Conservation (phyloP, 108 stramenopile species). For the Pseudonitzschia pungens region DNA sequence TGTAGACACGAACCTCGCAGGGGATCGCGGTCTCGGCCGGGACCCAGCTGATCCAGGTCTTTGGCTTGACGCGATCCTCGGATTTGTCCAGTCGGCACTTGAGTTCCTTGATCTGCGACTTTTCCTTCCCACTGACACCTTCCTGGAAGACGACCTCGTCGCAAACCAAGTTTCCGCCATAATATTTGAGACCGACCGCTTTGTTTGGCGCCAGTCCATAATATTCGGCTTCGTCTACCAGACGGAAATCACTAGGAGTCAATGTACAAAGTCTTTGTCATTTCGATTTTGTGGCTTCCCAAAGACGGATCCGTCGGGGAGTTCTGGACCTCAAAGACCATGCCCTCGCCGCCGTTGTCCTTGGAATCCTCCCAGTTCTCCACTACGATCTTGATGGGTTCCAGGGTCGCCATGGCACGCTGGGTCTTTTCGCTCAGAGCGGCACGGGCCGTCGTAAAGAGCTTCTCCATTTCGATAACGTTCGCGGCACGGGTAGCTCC, state of each 20-base stretch:
- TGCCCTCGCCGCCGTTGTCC: constrained; percentile 25
- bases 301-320: constrained; percentile 80
- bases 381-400: constrained; percentile 84
- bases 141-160: constrained; percentile 47
- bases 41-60: constrained; percentile 81
- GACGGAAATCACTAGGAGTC: constrained; percentile 89
- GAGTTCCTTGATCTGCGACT: constrained; percentile 56
- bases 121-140: constrained; percentile 16
- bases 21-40: constrained; percentile 57
- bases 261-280: constrained; percentile 87
- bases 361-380: constrained; percentile 72
- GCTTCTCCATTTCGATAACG: constrained; percentile 88
- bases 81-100: constrained; percentile 67
- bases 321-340: constrained; percentile 75
- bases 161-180: constrained; percentile 79
- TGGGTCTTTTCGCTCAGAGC: constrained; percentile 60
- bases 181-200: constrained; percentile 92
- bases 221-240: constrained; percentile 78
- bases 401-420: constrained; percentile 90
- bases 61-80: constrained; percentile 71
- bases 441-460: constrained; percentile 65
- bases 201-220: constrained; percentile 94
- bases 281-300: constrained; percentile 80
- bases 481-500: constrained; percentile 94
- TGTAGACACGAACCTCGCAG: constrained; percentile 91